A percentile compares a stretch with the other conserved stretches of the same genome.
Evolutionary conservation across 257 asterid species (phyloP).

Genomic region (Penstemon eatonii): DNA sequence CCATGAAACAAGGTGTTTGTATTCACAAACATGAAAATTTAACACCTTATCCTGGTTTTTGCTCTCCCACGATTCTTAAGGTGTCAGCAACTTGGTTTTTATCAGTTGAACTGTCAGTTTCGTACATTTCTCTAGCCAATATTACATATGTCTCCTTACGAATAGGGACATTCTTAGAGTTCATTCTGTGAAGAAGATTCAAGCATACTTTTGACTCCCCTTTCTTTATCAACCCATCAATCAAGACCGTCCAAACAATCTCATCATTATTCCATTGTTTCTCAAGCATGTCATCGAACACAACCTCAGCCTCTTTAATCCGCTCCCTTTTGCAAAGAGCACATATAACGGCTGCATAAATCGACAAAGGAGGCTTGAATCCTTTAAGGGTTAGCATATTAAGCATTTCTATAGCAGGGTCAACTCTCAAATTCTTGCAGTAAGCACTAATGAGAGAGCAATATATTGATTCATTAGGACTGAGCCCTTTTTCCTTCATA

Average conservation of each 20-base stretch:
- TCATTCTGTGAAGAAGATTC: conserved; percentile 66
- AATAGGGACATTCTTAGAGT: conserved; percentile 52
- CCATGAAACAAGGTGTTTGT: conserved; percentile 19
- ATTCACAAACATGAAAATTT: not conserved
- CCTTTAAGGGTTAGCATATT: conserved; percentile 45
- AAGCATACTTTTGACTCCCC: conserved; percentile 60
- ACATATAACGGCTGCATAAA: conserved; percentile 50
- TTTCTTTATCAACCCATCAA: conserved; percentile 77
- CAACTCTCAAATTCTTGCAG: conserved; percentile 68
- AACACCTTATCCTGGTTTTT: conserved; percentile 34
- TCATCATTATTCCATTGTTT: conserved; percentile 69
- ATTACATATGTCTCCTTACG: conserved; percentile 52
- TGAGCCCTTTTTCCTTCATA: conserved; percentile 73
- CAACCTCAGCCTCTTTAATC: conserved; percentile 59
- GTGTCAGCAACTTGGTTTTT: conserved; percentile 32
- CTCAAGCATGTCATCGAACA: conserved; percentile 69
- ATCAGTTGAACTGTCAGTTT: conserved; percentile 37
- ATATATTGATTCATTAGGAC: conserved; percentile 57
- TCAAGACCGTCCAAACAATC: conserved; percentile 85
- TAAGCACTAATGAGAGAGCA: conserved; percentile 68
- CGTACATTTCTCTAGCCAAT: conserved; percentile 61
- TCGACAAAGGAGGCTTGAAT: conserved; percentile 55
- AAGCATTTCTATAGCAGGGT: conserved; percentile 57
- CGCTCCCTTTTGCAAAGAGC: conserved; percentile 52
- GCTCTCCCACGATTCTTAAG: conserved; percentile 30